A percentile compares a stretch with the other conserved stretches of the same genome.
These are phyloP conservation scores for Aspergillus sp. DNA, from an alignment of 2,329 filamentous ascomycete genomes.

Conservation along the genomic window DNA sequence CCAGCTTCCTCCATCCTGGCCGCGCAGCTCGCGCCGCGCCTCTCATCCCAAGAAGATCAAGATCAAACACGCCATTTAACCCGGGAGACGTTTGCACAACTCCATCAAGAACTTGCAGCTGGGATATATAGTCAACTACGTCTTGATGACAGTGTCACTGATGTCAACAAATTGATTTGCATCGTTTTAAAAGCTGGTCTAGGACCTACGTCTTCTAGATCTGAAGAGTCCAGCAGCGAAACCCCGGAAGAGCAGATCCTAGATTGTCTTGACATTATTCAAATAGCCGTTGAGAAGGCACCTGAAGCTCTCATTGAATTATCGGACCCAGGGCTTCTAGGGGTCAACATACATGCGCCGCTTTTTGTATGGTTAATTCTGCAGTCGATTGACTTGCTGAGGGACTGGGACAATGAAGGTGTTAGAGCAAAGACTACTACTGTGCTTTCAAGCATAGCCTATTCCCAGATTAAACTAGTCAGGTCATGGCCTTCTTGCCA, in stretches of 20 bases:
- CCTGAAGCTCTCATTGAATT: slow-evolving; percentile 58
- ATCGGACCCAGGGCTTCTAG: slow-evolving; percentile 53
- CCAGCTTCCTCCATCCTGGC: slow-evolving; percentile 68
- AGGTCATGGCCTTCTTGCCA: slow-evolving; percentile 22
- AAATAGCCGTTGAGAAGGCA: slow-evolving; percentile 65
- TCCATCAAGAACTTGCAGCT: slow-evolving; percentile 58
- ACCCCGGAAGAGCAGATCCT: slow-evolving; percentile 35
- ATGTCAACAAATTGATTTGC: slow-evolving; percentile 79
- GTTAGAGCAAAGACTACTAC: slow-evolving; percentile 34
- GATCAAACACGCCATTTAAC: slow-evolving; percentile 56
- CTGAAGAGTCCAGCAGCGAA: slow-evolving; percentile 54
- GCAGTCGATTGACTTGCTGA: slow-evolving; percentile 43
- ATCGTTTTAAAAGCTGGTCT: slow-evolving; percentile 74
- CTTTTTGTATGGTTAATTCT: slow-evolving; percentile 49
- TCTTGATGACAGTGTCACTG: slow-evolving; percentile 57
- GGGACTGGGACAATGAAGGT: slow-evolving; percentile 31
- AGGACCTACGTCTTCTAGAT: slow-evolving; percentile 42
- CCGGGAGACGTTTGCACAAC: slow-evolving; percentile 64
- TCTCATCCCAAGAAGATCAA: slow-evolving; percentile 56
- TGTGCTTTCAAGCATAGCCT: slow-evolving; percentile 27
- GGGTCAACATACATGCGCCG: slow-evolving; percentile 39
- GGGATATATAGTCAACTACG: slow-evolving; percentile 38
- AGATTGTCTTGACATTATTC: slow-evolving; percentile 70
- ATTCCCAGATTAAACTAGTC: slow-evolving; percentile 25
- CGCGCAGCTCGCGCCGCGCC: slow-evolving; percentile 76